These are phyloP conservation scores for Ophiosphaerella herpotricha DNA, from an alignment of 2,329 filamentous ascomycete species.

Conservation along the genomic window DNA sequence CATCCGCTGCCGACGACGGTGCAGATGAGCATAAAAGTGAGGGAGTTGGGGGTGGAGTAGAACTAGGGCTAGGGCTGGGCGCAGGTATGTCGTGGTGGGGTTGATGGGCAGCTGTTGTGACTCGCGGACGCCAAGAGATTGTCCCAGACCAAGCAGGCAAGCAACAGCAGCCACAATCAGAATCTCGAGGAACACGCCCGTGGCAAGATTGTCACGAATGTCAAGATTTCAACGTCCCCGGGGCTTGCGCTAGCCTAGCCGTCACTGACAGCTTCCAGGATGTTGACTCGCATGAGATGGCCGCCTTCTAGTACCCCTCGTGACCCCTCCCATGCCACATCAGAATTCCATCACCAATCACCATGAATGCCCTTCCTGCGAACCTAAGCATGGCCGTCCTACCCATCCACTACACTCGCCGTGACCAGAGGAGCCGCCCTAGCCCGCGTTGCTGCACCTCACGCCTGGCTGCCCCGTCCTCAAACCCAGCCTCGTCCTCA, in stretches of 20 bases:
- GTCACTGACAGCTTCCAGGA: constrained; percentile 21
- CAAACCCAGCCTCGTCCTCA: constrained; percentile 60
- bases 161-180: no score
- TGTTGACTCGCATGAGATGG: constrained; percentile 37
- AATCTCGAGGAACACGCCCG: no score
- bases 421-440: constrained; percentile 40
- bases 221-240: neutral
- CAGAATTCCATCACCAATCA: constrained; percentile 11
- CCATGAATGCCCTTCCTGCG: constrained; percentile 5
- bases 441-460: constrained; percentile 49
- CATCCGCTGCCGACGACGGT: no score
- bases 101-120: neutral
- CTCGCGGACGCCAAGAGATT: no score
- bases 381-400: neutral
- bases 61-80: no score
- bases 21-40: neutral
- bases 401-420: constrained; percentile 14
- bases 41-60: constrained; percentile 3
- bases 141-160: no score
- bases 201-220: no score
- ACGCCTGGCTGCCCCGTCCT: constrained; percentile 48
- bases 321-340: constrained; percentile 21
- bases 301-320: constrained; percentile 13
- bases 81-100: neutral
- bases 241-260: constrained; percentile 2